Conservation (phyloP, 345 rosid species). For the Acer yangbiense region DNA sequence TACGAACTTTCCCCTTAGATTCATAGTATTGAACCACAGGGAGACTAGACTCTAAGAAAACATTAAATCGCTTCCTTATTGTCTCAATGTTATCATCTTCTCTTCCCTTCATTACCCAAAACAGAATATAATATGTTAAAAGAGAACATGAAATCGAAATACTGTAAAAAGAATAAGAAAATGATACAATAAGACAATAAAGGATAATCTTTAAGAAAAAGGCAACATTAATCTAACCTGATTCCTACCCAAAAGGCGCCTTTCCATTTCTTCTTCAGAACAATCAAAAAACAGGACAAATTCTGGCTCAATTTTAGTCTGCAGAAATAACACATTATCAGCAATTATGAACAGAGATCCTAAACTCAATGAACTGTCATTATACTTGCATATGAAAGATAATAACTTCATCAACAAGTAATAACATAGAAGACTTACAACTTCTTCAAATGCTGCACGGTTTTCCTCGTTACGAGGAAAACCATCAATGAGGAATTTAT, state of each 20-base stretch:
- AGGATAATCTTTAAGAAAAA: constrained; percentile 7
- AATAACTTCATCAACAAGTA: background rate
- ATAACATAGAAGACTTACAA: constrained; percentile 45
- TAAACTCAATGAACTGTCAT: constrained; percentile 8
- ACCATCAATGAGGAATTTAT: constrained; percentile 77
- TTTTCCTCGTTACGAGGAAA: constrained; percentile 90
- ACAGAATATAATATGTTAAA: background rate
- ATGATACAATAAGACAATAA: background rate
- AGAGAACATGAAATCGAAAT: background rate
- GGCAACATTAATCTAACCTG: constrained; percentile 48
- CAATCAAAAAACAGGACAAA: constrained; percentile 65
- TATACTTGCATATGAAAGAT: background rate
- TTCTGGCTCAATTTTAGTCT: constrained; percentile 67
- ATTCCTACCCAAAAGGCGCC: constrained; percentile 61
- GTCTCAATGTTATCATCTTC: constrained; percentile 74
- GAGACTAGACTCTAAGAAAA: constrained; percentile 59
- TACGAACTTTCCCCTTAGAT: constrained; percentile 59
- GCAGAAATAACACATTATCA: constrained; percentile 23
- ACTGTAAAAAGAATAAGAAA: background rate
- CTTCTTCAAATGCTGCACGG: constrained; percentile 64
- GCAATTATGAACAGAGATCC: background rate
- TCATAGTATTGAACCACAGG: constrained; percentile 55
- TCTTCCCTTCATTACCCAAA: constrained; percentile 58
- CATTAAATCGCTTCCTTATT: constrained; percentile 63
- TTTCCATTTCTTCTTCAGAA: constrained; percentile 65